Evolutionary conservation across 257 asterid species (phyloP), one percentile per base, ranked within the genome.

Genomic region (Ligustrum vulgare): DNA sequence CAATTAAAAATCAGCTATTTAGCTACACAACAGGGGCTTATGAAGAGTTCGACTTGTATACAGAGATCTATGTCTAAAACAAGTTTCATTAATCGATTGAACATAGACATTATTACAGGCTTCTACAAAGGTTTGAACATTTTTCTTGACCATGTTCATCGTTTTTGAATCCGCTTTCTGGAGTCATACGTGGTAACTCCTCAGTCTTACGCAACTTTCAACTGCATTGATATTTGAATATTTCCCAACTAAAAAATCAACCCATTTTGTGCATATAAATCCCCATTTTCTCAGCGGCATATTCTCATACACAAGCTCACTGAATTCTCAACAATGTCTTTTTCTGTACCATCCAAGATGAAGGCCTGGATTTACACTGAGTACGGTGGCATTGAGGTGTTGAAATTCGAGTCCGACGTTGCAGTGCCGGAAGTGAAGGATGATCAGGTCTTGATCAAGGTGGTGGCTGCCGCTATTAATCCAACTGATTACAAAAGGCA

Each of bases 401-500:
- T 91, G 89, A 91, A 91, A 83, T 78, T 90, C 39, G 94, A 84
- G 15, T 51, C 85, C 18, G 81, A 71, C 75, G 86, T 91, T 70
- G 71, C 85, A 0, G 92, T 93, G 20, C 98, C 98, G 32, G 80
- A 86, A 23, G 32, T 91, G 11, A 81, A 80, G 74, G 97, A 89
- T 39, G 94, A 93, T 67, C 96, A 91, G 76, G 98, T 93, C 75
- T 72, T 93, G 86, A 75, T 93, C 76, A 91, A 88, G 87, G 97
- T 93, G 31, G 90, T 51, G 45, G 97, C 97, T 20, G 97, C 98
- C 67, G 92, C 93, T 62, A 90, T 93, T 69, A 93, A 93, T 28
- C 98, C 98, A 6, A 84, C 89, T 62, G 98, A 93, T 86, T 86
- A 75, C 86, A 93, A 93, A 85, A 80, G 98, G 69, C 84, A 91